These are phyloP conservation scores for Colletotrichum godetiae DNA, from an alignment of 2,329 filamentous ascomycete genomes.

Conservation along the genomic window DNA sequence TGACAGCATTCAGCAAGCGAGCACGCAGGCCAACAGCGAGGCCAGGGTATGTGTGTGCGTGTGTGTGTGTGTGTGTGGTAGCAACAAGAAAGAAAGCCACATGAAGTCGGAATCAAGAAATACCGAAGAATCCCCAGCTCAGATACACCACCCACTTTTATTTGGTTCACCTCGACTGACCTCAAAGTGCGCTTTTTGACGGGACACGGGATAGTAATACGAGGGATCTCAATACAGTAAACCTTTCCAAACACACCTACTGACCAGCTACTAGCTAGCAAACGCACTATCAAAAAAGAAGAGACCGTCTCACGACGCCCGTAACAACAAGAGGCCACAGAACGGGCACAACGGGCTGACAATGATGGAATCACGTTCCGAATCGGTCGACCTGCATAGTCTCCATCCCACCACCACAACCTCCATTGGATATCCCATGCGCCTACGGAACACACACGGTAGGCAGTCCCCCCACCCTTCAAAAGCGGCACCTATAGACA, in stretches of 20 bases:
- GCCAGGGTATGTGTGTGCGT: neutral
- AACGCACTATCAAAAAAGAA: neutral
- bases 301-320: neutral
- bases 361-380: conserved; percentile 1
- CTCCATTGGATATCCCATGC: neutral
- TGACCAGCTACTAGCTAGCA: neutral
- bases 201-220: too few relatives aligned
- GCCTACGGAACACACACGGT: too few relatives aligned
- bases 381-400: conserved; percentile 16
- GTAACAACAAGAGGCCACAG: neutral
- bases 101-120: neutral
- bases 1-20: neutral
- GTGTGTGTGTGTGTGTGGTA: too few relatives aligned
- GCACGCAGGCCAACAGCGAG: neutral
- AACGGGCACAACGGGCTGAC: neutral
- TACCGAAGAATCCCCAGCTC: neutral
- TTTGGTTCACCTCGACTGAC: too few relatives aligned
- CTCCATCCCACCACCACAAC: neutral
- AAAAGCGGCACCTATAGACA: too few relatives aligned
- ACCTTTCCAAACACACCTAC: neutral
- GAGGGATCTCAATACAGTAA: neutral
- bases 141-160: neutral
- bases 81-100: neutral
- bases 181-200: too few relatives aligned
- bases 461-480: neutral